phyloP scores from a whole-genome alignment of 176 grass and related monocot genomes.

The Canna indica region DNA sequence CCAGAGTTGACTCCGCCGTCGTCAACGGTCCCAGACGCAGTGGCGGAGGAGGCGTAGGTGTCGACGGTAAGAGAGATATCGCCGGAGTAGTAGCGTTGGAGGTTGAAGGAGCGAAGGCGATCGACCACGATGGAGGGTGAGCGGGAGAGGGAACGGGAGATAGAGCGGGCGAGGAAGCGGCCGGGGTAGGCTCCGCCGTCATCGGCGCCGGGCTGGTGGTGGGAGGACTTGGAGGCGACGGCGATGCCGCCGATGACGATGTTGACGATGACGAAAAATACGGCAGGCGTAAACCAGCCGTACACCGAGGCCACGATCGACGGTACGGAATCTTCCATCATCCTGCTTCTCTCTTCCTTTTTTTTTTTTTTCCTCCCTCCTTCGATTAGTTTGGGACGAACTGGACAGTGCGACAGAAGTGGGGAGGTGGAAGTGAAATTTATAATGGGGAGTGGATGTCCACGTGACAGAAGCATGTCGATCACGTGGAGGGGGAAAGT shows the following conservation, averaged over 20 bases:
- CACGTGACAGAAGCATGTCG: too few relatives aligned
- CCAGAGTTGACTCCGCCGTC: background rate
- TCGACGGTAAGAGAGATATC: background rate
- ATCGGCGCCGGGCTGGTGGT: background rate
- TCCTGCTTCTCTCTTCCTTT: slow-evolving; percentile 3
- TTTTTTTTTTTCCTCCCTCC: too few relatives aligned
- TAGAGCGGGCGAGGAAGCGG: background rate
- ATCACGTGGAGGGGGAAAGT: background rate
- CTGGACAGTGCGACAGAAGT: background rate
- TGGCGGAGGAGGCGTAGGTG: too few relatives aligned
- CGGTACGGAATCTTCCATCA: slow-evolving; percentile 51
- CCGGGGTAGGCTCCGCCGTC: background rate
- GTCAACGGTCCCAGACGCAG: background rate
- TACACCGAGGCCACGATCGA: slow-evolving; percentile 47
- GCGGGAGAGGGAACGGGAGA: background rate
- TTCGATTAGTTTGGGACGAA: background rate
- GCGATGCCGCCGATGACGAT: slow-evolving; percentile 95
- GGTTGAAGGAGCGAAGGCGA: background rate
- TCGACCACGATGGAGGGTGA: background rate
- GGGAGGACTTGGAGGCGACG: slow-evolving; percentile 47
- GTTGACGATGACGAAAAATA: slow-evolving; percentile 81
- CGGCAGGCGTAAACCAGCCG: slow-evolving; percentile 63
- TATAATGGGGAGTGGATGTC: too few relatives aligned
- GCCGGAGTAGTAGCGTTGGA: background rate
- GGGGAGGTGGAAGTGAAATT: too few relatives aligned